Evolutionary conservation across 306 rosid genomes (phyloP).

Genomic region (Gastrolobium bilobum): DNA sequence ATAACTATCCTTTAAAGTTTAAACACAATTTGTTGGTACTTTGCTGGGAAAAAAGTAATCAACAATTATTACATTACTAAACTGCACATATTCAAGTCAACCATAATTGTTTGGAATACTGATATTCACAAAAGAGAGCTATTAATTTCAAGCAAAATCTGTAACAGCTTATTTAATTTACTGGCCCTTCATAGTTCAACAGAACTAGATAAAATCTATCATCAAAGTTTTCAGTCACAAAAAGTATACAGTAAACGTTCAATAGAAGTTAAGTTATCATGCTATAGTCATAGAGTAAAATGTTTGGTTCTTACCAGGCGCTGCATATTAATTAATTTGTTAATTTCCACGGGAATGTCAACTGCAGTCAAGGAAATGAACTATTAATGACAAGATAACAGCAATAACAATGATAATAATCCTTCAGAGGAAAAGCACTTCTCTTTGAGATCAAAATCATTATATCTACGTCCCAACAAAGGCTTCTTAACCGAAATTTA

Average conservation of each 20-base stretch:
- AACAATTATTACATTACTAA: conserved; percentile 5
- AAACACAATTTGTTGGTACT: conserved; percentile 9
- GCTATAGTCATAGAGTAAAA: conserved; percentile 38
- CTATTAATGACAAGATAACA: background rate
- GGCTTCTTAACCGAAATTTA: conserved; percentile 42
- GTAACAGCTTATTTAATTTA: conserved; percentile 17
- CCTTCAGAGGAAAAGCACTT: conserved; percentile 28
- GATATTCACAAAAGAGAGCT: conserved; percentile 16
- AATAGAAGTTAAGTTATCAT: conserved; percentile 32
- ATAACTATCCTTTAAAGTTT: background rate
- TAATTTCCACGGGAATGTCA: conserved; percentile 81
- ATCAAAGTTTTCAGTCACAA: background rate
- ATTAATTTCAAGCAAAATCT: conserved; percentile 17
- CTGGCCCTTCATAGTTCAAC: background rate
- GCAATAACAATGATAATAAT: conserved; percentile 6
- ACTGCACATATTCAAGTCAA: conserved; percentile 15
- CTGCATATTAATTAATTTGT: conserved; percentile 84
- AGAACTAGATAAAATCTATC: background rate
- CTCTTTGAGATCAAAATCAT: conserved; percentile 18
- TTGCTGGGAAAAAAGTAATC: conserved; percentile 1
- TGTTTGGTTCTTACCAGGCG: conserved; percentile 69
- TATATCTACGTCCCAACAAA: conserved; percentile 1
- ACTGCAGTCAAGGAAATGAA: conserved; percentile 62
- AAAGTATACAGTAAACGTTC: background rate
- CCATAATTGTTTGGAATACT: conserved; percentile 4